Conservation (phyloP, 129 eudicot species). For the Kitagawia praeruptora region DNA sequence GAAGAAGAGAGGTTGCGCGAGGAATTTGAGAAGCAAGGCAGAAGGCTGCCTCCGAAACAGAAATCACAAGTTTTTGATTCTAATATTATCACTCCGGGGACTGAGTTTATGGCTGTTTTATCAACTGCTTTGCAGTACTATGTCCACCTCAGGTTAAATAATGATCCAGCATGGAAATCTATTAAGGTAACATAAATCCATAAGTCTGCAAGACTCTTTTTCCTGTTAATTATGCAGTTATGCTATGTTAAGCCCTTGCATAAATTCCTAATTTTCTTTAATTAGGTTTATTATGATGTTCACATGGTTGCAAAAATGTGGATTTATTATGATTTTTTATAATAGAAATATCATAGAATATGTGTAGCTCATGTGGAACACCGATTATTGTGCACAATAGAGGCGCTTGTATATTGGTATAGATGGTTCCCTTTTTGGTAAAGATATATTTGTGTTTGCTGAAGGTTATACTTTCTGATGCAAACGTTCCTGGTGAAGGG, state of each 20-base stretch:
- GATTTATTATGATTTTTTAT: background rate
- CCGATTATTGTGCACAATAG: background rate
- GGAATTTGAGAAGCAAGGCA: conserved; percentile 32
- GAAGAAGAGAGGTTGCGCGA: conserved; percentile 33
- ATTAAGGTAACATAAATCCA: background rate
- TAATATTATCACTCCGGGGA: conserved; percentile 28
- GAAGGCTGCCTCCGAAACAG: conserved; percentile 20
- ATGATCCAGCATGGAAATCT: conserved; percentile 2
- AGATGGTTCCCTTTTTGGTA: background rate
- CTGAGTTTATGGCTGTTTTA: conserved; percentile 6
- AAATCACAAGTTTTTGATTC: conserved; percentile 43
- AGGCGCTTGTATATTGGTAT: background rate
- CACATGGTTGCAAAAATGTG: background rate
- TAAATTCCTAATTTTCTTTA: background rate
- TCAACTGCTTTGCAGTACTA: conserved; percentile 9
- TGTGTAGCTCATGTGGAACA: background rate
- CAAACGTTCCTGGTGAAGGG: conserved; percentile 60
- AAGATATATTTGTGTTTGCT: background rate
- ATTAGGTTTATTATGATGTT: background rate
- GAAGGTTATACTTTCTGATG: conserved; percentile 57
- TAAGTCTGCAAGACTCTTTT: background rate
- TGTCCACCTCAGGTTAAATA: conserved; percentile 4
- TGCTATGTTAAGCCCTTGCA: background rate
- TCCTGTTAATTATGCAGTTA: background rate
- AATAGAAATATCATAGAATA: background rate